Evolutionary conservation across 176 grass and related monocot species (phyloP).

Genomic region (Lolium perenne): DNA sequence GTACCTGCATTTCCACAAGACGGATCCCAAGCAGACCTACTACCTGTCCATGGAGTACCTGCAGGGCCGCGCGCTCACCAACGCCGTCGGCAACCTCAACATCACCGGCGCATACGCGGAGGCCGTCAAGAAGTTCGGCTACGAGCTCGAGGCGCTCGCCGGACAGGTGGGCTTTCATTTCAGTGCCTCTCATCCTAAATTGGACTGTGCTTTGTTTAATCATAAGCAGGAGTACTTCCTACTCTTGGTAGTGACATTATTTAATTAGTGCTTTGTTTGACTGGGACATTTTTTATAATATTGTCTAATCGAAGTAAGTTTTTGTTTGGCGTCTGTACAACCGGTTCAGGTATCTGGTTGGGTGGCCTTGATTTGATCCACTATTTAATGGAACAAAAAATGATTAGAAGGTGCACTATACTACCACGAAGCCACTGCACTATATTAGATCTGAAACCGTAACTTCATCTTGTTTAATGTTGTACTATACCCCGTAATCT

Average conservation of each 20-base stretch:
- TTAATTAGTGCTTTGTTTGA: conserved; percentile 45
- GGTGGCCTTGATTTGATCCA: conserved; percentile 35
- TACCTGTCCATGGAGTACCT: conserved; percentile 99
- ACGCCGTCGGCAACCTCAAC: conserved; percentile 92
- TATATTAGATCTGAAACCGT: conserved; percentile 46
- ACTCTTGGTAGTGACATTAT: conserved; percentile 18
- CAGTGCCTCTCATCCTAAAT: conserved; percentile 27
- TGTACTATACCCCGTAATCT: neutral
- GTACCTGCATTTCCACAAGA: conserved; percentile 91
- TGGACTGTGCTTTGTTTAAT: conserved; percentile 24
- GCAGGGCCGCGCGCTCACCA: conserved; percentile 93
- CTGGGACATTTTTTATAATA: neutral
- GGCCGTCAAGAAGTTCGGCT: conserved; percentile 89
- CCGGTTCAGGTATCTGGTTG: conserved; percentile 1
- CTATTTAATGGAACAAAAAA: neutral
- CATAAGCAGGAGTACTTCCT: conserved; percentile 16
- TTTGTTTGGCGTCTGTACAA: conserved; percentile 35
- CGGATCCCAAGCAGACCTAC: conserved; percentile 98
- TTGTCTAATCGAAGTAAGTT: conserved; percentile 16
- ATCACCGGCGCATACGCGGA: conserved; percentile 86
- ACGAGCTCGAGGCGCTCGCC: conserved; percentile 83
- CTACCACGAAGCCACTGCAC: neutral
- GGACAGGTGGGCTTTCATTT: conserved; percentile 69
- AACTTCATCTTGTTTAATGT: neutral
- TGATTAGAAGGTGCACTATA: neutral